Conservation (phyloP, 352 stramenopile genomes). For the Phytophthora cryptogea region DNA sequence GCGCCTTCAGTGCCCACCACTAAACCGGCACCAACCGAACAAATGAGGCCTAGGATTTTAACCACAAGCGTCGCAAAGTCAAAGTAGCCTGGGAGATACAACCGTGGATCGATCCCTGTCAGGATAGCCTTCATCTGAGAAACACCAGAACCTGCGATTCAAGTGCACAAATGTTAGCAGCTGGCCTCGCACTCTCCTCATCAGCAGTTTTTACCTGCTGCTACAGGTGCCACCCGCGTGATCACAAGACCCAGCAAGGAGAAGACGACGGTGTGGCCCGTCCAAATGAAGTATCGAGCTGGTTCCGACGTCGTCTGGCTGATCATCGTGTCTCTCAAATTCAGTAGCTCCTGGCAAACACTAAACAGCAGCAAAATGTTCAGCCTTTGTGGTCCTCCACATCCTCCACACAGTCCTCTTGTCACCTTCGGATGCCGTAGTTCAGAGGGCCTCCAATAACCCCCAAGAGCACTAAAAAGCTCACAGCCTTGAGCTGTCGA, state of each 20-base stretch:
- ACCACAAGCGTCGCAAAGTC: slow-evolving; percentile 62
- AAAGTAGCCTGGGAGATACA: slow-evolving; percentile 80
- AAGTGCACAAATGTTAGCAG: background rate
- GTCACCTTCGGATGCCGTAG: slow-evolving; percentile 54
- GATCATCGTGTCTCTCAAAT: slow-evolving; percentile 45
- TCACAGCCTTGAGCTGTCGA: slow-evolving; percentile 62
- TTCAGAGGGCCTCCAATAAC: slow-evolving; percentile 76
- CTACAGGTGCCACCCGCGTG: slow-evolving; percentile 63
- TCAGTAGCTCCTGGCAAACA: slow-evolving; percentile 39
- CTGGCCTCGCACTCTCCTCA: background rate
- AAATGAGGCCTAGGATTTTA: slow-evolving; percentile 92
- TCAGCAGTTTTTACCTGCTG: slow-evolving; percentile 33
- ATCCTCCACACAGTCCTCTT: slow-evolving; percentile 19
- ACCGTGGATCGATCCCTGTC: slow-evolving; percentile 71
- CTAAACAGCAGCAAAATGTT: slow-evolving; percentile 14
- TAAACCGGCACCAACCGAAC: slow-evolving; percentile 92
- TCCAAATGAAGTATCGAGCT: slow-evolving; percentile 57
- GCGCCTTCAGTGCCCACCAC: slow-evolving; percentile 98
- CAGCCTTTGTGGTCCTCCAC: background rate
- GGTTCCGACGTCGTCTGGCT: slow-evolving; percentile 30
- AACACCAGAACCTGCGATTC: slow-evolving; percentile 62
- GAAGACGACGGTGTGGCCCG: slow-evolving; percentile 64
- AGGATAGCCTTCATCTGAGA: slow-evolving; percentile 86
- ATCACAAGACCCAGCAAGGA: slow-evolving; percentile 56
- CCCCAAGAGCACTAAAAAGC: slow-evolving; percentile 72